These are phyloP conservation scores for Polyporus arcularius DNA, from an alignment of 768 basidiomycete species.

Conservation along the genomic window DNA sequence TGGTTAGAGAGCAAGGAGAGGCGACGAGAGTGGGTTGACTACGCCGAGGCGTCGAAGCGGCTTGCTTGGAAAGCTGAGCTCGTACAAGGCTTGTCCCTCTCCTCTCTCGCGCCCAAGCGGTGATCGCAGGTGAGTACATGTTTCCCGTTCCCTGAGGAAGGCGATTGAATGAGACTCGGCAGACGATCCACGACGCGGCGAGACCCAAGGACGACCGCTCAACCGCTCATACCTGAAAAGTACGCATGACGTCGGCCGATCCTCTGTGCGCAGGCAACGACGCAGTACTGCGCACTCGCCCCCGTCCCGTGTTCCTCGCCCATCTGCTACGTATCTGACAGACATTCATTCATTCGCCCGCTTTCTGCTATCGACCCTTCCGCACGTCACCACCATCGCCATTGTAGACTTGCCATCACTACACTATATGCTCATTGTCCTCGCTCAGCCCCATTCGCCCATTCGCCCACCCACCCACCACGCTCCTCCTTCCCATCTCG, in stretches of 20 bases:
- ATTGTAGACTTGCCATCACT: constrained; percentile 2
- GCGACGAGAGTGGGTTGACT: constrained; percentile 86
- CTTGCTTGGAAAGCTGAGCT: constrained; percentile 87
- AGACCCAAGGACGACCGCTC: no score
- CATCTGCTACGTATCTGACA: neutral
- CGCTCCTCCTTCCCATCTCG: neutral
- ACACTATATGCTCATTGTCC: constrained; percentile 1
- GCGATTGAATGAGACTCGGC: neutral
- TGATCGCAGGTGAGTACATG: constrained; percentile 28
- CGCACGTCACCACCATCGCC: neutral
- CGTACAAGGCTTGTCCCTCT: constrained; percentile 70
- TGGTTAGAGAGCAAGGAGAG: constrained; percentile 85
- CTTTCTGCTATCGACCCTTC: constrained; percentile 1
- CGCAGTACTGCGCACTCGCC: neutral
- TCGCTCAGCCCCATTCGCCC: neutral
- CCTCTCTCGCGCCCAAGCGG: constrained; percentile 64
- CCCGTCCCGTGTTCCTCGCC: neutral
- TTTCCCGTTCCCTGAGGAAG: neutral
- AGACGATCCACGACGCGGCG: neutral
- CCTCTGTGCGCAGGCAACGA: neutral
- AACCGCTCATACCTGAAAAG: no score
- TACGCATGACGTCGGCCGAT: neutral
- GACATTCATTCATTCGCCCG: neutral
- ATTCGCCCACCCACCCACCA: neutral
- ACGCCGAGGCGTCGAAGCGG: constrained; percentile 72